These are phyloP conservation scores for Candida tropicalis DNA, from an alignment of 1,139 yeast species.

Conservation along the genomic window DNA sequence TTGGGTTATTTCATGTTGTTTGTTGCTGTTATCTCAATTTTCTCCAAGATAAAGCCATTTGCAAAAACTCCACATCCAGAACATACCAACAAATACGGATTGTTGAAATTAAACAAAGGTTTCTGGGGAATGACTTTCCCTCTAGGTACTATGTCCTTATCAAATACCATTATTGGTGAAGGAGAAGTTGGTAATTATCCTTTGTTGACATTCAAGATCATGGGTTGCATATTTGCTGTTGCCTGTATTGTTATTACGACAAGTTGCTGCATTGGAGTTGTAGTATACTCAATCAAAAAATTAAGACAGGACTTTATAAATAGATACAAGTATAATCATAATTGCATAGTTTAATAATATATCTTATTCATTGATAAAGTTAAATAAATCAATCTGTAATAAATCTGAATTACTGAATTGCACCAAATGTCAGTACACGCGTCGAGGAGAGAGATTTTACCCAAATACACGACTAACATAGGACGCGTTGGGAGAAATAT, in stretches of 20 bases:
- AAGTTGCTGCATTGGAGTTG: conserved; percentile 33
- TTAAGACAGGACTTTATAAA: conserved; percentile 7
- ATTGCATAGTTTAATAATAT: conserved; percentile 8
- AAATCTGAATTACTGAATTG: too few relatives aligned
- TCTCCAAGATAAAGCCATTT: conserved; percentile 39
- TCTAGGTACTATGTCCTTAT: conserved; percentile 76
- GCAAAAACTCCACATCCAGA: conserved; percentile 21
- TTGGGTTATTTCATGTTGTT: conserved; percentile 68
- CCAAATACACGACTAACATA: too few relatives aligned
- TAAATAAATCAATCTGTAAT: too few relatives aligned
- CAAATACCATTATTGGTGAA: conserved; percentile 53
- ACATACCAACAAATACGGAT: conserved; percentile 17
- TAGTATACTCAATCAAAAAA: conserved; percentile 17
- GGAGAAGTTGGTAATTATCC: conserved; percentile 36
- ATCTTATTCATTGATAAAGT: too few relatives aligned
- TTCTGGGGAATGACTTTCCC: conserved; percentile 95
- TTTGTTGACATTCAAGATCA: conserved; percentile 56
- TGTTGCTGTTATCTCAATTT: conserved; percentile 49
- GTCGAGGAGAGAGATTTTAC: too few relatives aligned
- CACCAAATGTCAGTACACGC: too few relatives aligned
- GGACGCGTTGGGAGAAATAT: too few relatives aligned
- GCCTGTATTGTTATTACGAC: conserved; percentile 30
- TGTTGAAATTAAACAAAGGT: conserved; percentile 34
- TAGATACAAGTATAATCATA: conserved; percentile 5
- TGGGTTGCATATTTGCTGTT: conserved; percentile 64